Base-by-base conservation (phyloP, 345 rosid genomes). In the Geranium rotundifolium region DNA sequence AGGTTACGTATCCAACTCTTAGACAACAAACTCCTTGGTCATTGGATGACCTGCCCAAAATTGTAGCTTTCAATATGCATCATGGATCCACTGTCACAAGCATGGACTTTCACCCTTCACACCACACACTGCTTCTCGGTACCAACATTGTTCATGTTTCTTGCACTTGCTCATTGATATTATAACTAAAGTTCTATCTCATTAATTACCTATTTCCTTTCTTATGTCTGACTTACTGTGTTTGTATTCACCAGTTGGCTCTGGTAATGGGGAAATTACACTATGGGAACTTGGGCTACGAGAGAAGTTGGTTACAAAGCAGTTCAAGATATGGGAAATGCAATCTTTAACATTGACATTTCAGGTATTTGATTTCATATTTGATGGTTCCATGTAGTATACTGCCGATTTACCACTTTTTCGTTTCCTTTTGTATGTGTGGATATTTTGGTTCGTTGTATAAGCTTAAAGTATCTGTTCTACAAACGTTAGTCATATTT, bases 101-200 rank as follows among this genome's bases (percentile, higher is more conserved):
- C 96, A 77, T 91, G 95, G 96, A 87, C 69, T 89, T 91, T 72
- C 92, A 84, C 75, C 96, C 98, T 68, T 63, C 80, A 58, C 82
- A 77, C 60, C 81, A 83, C 18, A 76, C 82, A 0, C 50, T 79
- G 77, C 95, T 91, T 75, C 92, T 91, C 56, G 96, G 98, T 91
- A 85, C 69, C 64, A 54, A 61, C 29, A 50, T 69, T 58, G 7
- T 31, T 69, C 20, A 54, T 3, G 63, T 63, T 19, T 64, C 19
- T 30, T 19, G 17, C 2, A 4, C 23, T 39, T 52, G 29, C 41
- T 2, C 9, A 41, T 12, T 67, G 29, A 57, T 67, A 65, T 54
- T 64, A 37, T 20, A 56, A 59, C 13, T 18, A 61, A 17, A 27
- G 31, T 55, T 6, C 12, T 52, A 18, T 56, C 13, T 37, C 66